Conservation (phyloP, 352 stramenopile genomes). For the Globisporangium uncinulatum region DNA sequence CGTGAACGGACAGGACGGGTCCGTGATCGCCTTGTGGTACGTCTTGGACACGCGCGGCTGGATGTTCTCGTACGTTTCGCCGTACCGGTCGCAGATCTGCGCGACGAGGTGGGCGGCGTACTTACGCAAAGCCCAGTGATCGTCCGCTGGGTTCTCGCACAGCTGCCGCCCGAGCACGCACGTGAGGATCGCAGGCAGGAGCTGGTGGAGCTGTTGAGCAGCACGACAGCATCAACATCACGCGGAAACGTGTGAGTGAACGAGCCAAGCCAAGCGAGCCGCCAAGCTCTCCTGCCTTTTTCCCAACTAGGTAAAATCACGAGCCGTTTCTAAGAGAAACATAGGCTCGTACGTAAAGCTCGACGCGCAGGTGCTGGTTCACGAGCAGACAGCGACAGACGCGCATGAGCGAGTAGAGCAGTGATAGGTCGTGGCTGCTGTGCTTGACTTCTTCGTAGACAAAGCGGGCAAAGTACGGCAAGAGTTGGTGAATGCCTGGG, state of each 20-base stretch:
- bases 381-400: slow-evolving; percentile 85
- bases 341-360: slow-evolving; percentile 86
- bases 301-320: too few relatives aligned
- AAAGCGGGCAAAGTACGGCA: slow-evolving; percentile 88
- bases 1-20: slow-evolving; percentile 69
- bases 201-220: slow-evolving; percentile 85
- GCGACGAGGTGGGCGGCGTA: slow-evolving; percentile 76
- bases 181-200: slow-evolving; percentile 91
- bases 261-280: background rate
- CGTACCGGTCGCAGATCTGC: slow-evolving; percentile 80
- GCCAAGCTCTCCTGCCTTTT: too few relatives aligned
- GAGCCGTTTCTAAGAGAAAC: too few relatives aligned
- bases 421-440: slow-evolving; percentile 68
- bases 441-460: slow-evolving; percentile 87
- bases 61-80: slow-evolving; percentile 90
- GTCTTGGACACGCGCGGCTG: slow-evolving; percentile 90
- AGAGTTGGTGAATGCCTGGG: slow-evolving; percentile 84
- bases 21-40: slow-evolving; percentile 83
- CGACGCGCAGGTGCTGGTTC: slow-evolving; percentile 90
- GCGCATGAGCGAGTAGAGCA: slow-evolving; percentile 85
- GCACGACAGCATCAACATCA: too few relatives aligned
- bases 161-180: slow-evolving; percentile 89
- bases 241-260: too few relatives aligned
- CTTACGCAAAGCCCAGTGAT: slow-evolving; percentile 90
- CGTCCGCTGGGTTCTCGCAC: slow-evolving; percentile 76